These are phyloP conservation scores for Hymenotorrendiella dingleyae DNA, from an alignment of 2,329 filamentous ascomycete species.

Conservation along the genomic window DNA sequence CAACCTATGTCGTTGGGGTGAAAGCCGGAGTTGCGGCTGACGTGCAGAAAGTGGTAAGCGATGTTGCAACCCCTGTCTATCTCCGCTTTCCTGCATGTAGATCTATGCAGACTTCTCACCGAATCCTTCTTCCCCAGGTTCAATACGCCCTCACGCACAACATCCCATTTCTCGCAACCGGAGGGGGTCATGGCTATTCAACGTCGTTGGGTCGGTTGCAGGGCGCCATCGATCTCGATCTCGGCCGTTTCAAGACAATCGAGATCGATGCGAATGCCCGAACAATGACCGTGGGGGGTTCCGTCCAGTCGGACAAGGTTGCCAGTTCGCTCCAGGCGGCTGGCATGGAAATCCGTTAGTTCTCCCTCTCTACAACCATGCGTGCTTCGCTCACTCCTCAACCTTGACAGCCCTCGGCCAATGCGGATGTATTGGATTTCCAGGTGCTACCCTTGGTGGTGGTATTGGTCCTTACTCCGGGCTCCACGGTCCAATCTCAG, in stretches of 20 bases:
- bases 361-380: not conserved
- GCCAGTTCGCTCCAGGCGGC: not conserved
- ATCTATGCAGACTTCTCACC: too few relatives aligned
- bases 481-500: not conserved
- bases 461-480: not conserved
- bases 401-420: not conserved
- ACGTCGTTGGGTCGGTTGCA: not conserved
- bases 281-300: not conserved
- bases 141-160: not conserved
- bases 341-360: constrained; percentile 4
- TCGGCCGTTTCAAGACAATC: constrained; percentile 2
- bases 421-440: not conserved
- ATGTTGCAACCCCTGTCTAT: too few relatives aligned
- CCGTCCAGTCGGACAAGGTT: not conserved
- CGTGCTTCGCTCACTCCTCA: not conserved
- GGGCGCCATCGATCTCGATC: constrained; percentile 1
- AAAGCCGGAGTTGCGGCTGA: too few relatives aligned
- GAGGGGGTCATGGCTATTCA: constrained; percentile 1
- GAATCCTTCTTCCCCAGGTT: not conserved
- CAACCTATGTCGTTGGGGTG: too few relatives aligned
- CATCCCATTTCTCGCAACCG: constrained; percentile 1
- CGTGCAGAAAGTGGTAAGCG: too few relatives aligned
- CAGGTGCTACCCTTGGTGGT: not conserved
- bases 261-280: not conserved
- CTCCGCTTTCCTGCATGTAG: too few relatives aligned